Percentiles rank a stretch among this genome's conserved stretches.
These are phyloP conservation scores for Xerocomus brunneocitrinus DNA, from an alignment of 768 basidiomycete species.

Conservation along the genomic window DNA sequence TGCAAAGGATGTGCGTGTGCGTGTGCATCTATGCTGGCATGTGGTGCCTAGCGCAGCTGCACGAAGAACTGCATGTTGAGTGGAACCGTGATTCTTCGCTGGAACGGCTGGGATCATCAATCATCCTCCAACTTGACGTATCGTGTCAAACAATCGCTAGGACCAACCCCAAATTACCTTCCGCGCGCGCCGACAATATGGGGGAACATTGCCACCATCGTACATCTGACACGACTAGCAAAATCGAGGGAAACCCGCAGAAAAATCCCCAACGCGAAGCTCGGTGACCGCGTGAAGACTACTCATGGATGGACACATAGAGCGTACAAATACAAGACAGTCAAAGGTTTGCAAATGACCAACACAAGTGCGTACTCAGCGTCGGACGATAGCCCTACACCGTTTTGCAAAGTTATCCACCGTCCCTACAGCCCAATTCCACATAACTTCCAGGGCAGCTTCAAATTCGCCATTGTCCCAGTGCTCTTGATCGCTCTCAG, in stretches of 20 bases:
- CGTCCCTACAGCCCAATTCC: slow-evolving; percentile 47
- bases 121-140: background rate
- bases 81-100: background rate
- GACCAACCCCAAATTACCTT: background rate
- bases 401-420: slow-evolving; percentile 30
- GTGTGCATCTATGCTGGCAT: background rate
- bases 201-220: background rate
- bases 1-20: background rate
- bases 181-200: background rate
- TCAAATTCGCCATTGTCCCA: slow-evolving; percentile 67
- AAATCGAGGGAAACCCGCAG: background rate
- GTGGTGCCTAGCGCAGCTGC: background rate
- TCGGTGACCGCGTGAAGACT: background rate
- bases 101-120: background rate
- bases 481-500: slow-evolving; percentile 43
- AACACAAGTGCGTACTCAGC: slow-evolving; percentile 8
- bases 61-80: background rate
- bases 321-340: background rate
- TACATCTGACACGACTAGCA: background rate
- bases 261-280: background rate
- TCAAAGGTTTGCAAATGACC: background rate
- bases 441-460: slow-evolving; percentile 56
- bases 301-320: background rate
- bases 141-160: background rate
- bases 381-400: slow-evolving; percentile 23